These are phyloP conservation scores for Tulasnella sp. DNA, from an alignment of 768 basidiomycete species.

Conservation along the genomic window DNA sequence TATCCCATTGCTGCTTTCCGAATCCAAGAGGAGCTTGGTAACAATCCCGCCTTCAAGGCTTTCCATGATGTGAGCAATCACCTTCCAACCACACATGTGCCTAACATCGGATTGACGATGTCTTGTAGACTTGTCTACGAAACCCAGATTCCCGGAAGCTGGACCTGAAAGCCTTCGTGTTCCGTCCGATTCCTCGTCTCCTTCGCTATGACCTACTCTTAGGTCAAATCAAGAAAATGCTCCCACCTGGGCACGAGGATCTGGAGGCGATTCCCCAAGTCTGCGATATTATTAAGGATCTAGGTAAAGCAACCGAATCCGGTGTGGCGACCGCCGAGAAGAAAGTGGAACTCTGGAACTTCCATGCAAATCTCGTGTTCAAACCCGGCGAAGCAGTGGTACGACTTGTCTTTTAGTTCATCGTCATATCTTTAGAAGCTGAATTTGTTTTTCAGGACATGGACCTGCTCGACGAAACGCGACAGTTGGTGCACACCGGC, in stretches of 20 bases:
- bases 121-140: slow-evolving; percentile 35
- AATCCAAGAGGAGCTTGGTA: slow-evolving; percentile 82
- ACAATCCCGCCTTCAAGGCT: slow-evolving; percentile 70
- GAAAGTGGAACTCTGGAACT: slow-evolving; percentile 87
- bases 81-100: slow-evolving; percentile 32
- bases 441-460: slow-evolving; percentile 54
- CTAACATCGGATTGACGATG: slow-evolving; percentile 16
- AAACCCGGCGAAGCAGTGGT: slow-evolving; percentile 71
- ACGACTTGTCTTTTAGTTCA: slow-evolving; percentile 31
- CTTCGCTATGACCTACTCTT: slow-evolving; percentile 85
- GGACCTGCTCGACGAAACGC: slow-evolving; percentile 78
- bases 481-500: slow-evolving; percentile 79
- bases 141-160: slow-evolving; percentile 74
- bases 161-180: slow-evolving; percentile 91
- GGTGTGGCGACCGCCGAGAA: slow-evolving; percentile 80
- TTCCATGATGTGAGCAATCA: slow-evolving; percentile 69
- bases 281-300: slow-evolving; percentile 76
- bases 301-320: slow-evolving; percentile 83
- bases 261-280: slow-evolving; percentile 76
- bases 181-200: slow-evolving; percentile 84
- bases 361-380: slow-evolving; percentile 72
- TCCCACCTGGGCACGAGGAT: slow-evolving; percentile 73
- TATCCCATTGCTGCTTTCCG: too few species aligned
- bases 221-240: slow-evolving; percentile 72
- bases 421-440: not conserved